Evolutionary conservation across 768 basidiomycete species (phyloP).

Genomic region (Termitomyces titanicus): DNA sequence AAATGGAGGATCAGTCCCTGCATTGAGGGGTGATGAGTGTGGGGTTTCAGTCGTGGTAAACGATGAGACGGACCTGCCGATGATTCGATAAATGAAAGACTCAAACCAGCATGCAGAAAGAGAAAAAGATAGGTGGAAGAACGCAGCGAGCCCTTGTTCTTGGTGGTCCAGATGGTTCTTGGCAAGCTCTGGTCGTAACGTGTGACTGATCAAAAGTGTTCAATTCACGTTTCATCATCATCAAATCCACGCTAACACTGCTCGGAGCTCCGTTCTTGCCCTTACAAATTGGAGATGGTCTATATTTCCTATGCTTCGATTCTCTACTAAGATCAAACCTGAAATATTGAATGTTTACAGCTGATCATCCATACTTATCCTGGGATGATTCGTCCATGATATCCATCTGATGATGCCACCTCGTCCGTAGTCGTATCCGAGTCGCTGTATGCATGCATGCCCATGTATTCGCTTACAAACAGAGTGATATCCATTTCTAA

Average conservation of each 20-base stretch:
- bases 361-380: no score
- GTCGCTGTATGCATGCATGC: no score
- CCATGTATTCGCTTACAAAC: no score
- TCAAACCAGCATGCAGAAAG: slow-evolving; percentile 14
- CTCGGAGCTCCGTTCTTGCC: slow-evolving; percentile 1
- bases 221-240: slow-evolving; percentile 9
- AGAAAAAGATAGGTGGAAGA: neutral
- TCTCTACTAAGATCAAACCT: no score
- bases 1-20: slow-evolving; percentile 14
- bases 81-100: neutral
- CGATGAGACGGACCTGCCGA: neutral
- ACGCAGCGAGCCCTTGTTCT: neutral
- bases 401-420: no score
- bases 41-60: slow-evolving; percentile 2
- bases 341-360: no score
- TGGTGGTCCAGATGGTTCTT: slow-evolving; percentile 2
- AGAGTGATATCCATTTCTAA: no score
- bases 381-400: no score
- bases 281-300: no score
- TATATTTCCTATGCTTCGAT: no score
- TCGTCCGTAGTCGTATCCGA: no score
- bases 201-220: slow-evolving; percentile 14
- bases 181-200: slow-evolving; percentile 1
- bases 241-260: neutral
- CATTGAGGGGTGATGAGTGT: slow-evolving; percentile 7